phyloP scores from a whole-genome alignment of 225 moss, liverwort and hornwort genomes.

The Sphagnum contortum region DNA sequence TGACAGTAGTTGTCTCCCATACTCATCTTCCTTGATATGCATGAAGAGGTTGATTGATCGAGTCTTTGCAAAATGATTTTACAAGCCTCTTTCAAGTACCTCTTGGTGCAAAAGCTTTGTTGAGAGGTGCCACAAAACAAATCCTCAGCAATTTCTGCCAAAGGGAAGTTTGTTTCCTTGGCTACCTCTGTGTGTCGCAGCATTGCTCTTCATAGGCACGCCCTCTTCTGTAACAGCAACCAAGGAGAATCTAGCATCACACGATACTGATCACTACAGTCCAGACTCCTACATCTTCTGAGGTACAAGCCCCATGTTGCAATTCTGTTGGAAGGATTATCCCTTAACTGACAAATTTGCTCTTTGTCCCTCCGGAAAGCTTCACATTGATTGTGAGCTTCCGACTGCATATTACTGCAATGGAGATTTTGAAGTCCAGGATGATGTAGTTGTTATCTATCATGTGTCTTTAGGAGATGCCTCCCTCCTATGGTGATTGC shows the following conservation, averaged over 20 bases:
- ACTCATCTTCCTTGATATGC: too few species aligned
- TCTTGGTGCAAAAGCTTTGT: too few species aligned
- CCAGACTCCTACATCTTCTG: conserved; percentile 3
- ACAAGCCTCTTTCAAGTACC: too few species aligned
- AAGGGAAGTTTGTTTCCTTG: too few species aligned
- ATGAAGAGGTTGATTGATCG: too few species aligned
- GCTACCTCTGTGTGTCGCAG: background rate
- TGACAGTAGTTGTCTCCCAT: too few species aligned
- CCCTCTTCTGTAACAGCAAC: conserved; percentile 1
- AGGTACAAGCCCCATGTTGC: background rate
- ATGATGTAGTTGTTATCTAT: background rate
- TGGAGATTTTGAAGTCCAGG: too few species aligned
- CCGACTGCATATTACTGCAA: background rate
- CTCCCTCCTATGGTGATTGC: conserved; percentile 3
- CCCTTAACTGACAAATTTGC: background rate
- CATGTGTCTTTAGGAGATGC: conserved; percentile 10
- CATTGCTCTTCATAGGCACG: conserved; percentile 1
- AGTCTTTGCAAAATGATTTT: too few species aligned
- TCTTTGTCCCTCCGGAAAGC: background rate
- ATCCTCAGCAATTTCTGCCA: too few species aligned
- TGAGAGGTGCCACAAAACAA: too few species aligned
- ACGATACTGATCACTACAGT: background rate
- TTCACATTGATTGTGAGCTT: conserved; percentile 1
- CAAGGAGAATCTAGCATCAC: background rate
- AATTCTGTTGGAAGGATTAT: background rate